phyloP scores from a whole-genome alignment of 352 stramenopile genomes.

The Globisporangium sylvaticum region DNA sequence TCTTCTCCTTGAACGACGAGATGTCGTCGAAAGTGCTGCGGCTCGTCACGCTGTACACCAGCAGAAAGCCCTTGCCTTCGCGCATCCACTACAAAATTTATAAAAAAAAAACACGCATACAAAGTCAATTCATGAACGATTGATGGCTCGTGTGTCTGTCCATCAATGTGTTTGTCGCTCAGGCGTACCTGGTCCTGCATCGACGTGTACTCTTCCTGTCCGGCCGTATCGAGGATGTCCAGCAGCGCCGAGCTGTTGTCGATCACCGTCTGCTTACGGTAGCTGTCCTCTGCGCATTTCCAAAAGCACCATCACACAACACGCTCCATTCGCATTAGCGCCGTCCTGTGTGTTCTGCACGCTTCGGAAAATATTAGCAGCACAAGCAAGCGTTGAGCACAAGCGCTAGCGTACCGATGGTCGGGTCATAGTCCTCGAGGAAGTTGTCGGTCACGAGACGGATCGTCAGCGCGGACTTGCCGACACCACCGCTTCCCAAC shows the following conservation, averaged over 20 bases:
- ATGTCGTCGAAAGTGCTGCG: constrained; percentile 90
- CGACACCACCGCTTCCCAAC: constrained; percentile 86
- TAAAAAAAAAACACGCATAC: background rate
- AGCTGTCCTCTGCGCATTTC: constrained; percentile 82
- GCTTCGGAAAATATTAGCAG: no score
- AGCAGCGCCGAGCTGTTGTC: constrained; percentile 79
- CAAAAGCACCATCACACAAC: background rate
- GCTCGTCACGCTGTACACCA: constrained; percentile 89
- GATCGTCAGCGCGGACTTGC: constrained; percentile 91
- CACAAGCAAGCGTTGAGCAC: background rate
- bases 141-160: background rate
- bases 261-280: constrained; percentile 88
- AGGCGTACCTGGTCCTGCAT: constrained; percentile 83
- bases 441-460: constrained; percentile 91
- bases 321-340: no score
- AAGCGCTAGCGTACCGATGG: constrained; percentile 60
- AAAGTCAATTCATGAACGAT: background rate
- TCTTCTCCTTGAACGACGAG: constrained; percentile 87
- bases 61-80: constrained; percentile 88
- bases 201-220: constrained; percentile 91
- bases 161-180: background rate
- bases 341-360: no score
- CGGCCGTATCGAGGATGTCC: constrained; percentile 90
- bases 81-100: constrained; percentile 90
- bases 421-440: constrained; percentile 92